These are phyloP conservation scores for Zygoascus sp. DNA, from an alignment of 1,139 yeast genomes.

Conservation along the genomic window DNA sequence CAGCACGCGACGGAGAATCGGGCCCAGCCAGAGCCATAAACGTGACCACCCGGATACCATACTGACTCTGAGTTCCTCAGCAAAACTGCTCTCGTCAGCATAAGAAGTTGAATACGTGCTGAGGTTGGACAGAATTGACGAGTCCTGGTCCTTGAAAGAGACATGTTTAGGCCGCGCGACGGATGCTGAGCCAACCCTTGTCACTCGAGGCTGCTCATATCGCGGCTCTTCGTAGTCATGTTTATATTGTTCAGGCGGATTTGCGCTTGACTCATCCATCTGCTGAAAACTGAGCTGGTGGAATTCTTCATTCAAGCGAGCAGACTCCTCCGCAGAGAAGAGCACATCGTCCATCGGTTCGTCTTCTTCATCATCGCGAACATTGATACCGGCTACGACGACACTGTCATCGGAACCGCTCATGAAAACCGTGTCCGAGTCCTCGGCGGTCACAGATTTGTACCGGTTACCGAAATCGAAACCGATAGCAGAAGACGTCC, in stretches of 20 bases:
- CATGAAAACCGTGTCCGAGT: background rate
- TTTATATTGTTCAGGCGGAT: background rate
- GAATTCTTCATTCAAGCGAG: constrained; percentile 2
- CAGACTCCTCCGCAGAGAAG: constrained; percentile 5
- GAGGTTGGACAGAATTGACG: background rate
- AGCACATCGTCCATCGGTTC: background rate
- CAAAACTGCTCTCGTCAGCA: background rate
- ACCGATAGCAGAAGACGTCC: background rate
- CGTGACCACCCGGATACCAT: background rate
- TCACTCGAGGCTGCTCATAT: background rate
- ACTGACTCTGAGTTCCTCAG: background rate
- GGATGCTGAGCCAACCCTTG: background rate
- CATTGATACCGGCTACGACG: too few species aligned
- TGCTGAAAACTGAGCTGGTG: constrained; percentile 7
- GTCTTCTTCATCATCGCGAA: background rate
- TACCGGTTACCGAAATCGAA: background rate
- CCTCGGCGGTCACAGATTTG: background rate
- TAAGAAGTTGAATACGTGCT: background rate
- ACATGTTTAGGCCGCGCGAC: background rate
- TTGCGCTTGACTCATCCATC: background rate
- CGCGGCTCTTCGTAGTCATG: too few species aligned
- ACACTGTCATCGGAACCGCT: background rate
- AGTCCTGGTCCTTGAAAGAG: constrained; percentile 5
- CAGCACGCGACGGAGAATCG: background rate
- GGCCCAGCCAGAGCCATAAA: background rate